Base-by-base conservation (phyloP, 148 eudicot species). In the Rheum nobile region DNA sequence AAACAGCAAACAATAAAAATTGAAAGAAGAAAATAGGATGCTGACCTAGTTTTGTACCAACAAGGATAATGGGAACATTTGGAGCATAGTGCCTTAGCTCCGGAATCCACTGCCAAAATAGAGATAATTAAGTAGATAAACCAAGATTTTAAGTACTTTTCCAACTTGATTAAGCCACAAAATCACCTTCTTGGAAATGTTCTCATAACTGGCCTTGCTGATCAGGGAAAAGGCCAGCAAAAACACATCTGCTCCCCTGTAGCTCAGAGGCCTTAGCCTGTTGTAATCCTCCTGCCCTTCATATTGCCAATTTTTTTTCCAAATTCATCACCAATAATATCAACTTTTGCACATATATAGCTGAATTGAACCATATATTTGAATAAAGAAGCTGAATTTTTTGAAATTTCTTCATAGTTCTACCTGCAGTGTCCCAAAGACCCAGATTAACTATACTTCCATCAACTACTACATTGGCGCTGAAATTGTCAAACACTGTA, bases 201-300 rank as follows among this genome's bases (percentile, higher is more conserved):
- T 91, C 67, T 91, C 96, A 75, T 83, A 91, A 80, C 96, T 91
- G 77, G 96, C 89, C 83, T 85, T 91, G 82, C 96, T 91, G 37
- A 87, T 78, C 24, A 91, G 87, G 12, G 96, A 91, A 71, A 90
- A 91, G 39, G 93, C 86, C 78, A 91, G 75, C 2, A 91, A 75
- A 83, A 91, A 91, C 29, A 91, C 89, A 83, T 91, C 96, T 70
- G 96, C 92, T 78, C 92, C 96, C 72, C 92, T 86, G 59, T 90
- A 90, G 76, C 96, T 90, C n/a, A 90, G 75, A 19, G 96, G 96
- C 83, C 96, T 82, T 57, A 91, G 77, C 71, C 93, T 80, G 79
- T 91, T 91, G 77, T 91, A 91, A 79, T 91, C 96, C 48, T 91
- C 96, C 67, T 91, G 96, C 50, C 96, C 96, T 91, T 84, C 44